A percentile compares a stretch with the other conserved stretches of the same genome.
Evolutionary conservation across 352 stramenopile genomes (phyloP).

Genomic region (Phytophthora litchii): DNA sequence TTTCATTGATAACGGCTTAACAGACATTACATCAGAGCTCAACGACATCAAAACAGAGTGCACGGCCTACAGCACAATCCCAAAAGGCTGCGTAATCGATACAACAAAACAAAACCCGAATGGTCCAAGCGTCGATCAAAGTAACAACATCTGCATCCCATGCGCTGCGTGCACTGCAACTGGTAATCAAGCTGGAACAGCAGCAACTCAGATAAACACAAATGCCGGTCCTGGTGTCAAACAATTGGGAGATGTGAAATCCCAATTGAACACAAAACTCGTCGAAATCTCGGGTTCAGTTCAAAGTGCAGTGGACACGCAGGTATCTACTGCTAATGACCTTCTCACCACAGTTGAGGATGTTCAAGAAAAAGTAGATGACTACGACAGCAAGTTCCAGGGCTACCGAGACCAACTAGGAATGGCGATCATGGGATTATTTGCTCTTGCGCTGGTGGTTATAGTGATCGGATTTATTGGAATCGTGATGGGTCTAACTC

Average conservation of each 20-base stretch:
- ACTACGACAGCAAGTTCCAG: slow-evolving; percentile 46
- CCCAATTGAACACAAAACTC: slow-evolving; percentile 44
- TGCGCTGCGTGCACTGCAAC: slow-evolving; percentile 42
- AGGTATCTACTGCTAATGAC: slow-evolving; percentile 33
- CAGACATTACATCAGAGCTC: slow-evolving; percentile 38
- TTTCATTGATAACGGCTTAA: slow-evolving; percentile 53
- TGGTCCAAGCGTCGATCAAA: slow-evolving; percentile 1
- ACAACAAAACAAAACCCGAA: background rate
- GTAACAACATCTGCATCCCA: slow-evolving; percentile 46
- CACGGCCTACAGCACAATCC: slow-evolving; percentile 32
- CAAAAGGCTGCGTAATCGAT: slow-evolving; percentile 32
- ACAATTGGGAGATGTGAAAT: slow-evolving; percentile 38
- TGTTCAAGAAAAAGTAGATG: slow-evolving; percentile 34
- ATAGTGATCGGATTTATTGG: slow-evolving; percentile 65
- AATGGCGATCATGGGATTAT: slow-evolving; percentile 55
- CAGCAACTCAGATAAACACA: slow-evolving; percentile 39
- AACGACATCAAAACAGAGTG: slow-evolving; percentile 36
- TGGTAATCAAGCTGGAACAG: slow-evolving; percentile 31
- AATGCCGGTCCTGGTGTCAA: slow-evolving; percentile 45
- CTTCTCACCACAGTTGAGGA: slow-evolving; percentile 42
- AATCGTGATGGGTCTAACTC: slow-evolving; percentile 68
- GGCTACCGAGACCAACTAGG: slow-evolving; percentile 47
- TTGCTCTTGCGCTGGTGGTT: slow-evolving; percentile 57
- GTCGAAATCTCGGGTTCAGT: slow-evolving; percentile 45
- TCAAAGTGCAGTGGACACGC: slow-evolving; percentile 40